A percentile compares a stretch with the other conserved stretches of the same genome.
Conservation (phyloP, 768 basidiomycete species). For the Thelephora ganbajun region DNA sequence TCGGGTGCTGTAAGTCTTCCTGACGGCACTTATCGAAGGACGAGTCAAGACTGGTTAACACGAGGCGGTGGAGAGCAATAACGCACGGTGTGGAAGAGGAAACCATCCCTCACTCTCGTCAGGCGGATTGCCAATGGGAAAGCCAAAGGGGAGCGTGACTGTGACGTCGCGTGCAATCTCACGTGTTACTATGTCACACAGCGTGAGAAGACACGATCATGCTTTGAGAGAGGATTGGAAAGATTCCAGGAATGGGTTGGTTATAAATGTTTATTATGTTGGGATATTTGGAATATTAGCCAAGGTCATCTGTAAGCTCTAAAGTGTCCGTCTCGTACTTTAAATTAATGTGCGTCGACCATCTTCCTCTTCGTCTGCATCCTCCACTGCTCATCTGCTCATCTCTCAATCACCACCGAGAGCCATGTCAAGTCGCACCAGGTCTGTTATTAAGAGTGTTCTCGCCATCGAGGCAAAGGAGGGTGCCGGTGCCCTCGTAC, state of each 20-base stretch:
- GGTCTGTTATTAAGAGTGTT: conserved; percentile 64
- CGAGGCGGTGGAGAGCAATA: too few species aligned
- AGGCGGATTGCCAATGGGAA: too few species aligned
- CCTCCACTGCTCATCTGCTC: neutral
- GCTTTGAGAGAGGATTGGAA: too few species aligned
- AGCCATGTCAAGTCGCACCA: conserved; percentile 31
- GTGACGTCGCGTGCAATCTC: neutral
- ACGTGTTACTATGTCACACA: neutral
- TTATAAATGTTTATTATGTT: too few species aligned
- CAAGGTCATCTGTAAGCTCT: too few species aligned
- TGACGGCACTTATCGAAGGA: too few species aligned
- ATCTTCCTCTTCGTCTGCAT: neutral
- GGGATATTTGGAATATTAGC: too few species aligned
- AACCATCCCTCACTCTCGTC: neutral
- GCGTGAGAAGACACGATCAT: too few species aligned
- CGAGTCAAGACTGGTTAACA: too few species aligned
- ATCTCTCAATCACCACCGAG: conserved; percentile 11
- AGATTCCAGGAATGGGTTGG: too few species aligned
- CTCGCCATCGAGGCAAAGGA: conserved; percentile 54
- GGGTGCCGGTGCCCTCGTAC: conserved; percentile 75
- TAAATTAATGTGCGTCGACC: neutral
- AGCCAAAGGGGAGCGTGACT: neutral
- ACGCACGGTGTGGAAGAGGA: neutral
- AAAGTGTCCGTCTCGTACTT: too few species aligned
- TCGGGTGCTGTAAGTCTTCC: too few species aligned